Evolutionary conservation across 1,284 basidiomycete species (phyloP).

Genomic region (Boletus semigastroideus): DNA sequence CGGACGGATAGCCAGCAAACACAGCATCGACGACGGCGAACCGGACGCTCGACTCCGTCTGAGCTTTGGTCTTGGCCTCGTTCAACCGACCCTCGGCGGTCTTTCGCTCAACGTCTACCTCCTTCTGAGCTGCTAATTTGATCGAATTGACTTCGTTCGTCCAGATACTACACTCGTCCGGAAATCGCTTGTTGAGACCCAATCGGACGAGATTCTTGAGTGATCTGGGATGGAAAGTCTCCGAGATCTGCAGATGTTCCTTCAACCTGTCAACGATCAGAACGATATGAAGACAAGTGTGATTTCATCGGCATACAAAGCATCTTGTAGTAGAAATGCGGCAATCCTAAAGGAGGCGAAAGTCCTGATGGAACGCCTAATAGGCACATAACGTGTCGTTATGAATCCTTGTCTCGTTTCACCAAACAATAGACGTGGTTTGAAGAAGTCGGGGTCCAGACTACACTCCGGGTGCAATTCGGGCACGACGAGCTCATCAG

Average conservation of each 20-base stretch:
- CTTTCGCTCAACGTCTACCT: slow-evolving; percentile 9
- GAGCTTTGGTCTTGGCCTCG: neutral
- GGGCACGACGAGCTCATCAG: slow-evolving; percentile 11
- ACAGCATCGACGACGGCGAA: slow-evolving; percentile 28
- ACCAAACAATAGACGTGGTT: slow-evolving; percentile 34
- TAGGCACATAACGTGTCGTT: slow-evolving; percentile 27
- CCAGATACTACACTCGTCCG: slow-evolving; percentile 29
- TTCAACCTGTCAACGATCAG: slow-evolving; percentile 24
- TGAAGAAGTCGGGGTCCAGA: slow-evolving; percentile 24
- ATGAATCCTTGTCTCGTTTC: slow-evolving; percentile 38
- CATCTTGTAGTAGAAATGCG: slow-evolving; percentile 19
- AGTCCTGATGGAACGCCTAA: slow-evolving; percentile 10
- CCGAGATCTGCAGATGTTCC: slow-evolving; percentile 30
- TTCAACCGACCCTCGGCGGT: slow-evolving; percentile 14
- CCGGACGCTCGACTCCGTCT: slow-evolving; percentile 24
- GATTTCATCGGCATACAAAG: slow-evolving; percentile 16
- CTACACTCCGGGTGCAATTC: slow-evolving; percentile 22
- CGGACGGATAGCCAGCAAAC: slow-evolving; percentile 31
- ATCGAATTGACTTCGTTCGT: slow-evolving; percentile 15
- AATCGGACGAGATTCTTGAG: slow-evolving; percentile 33
- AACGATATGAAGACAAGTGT: neutral
- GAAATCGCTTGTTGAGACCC: slow-evolving; percentile 35
- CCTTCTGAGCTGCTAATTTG: slow-evolving; percentile 1
- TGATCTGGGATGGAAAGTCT: slow-evolving; percentile 27
- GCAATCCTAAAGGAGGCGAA: slow-evolving; percentile 5